Evolutionary conservation across 2,329 filamentous ascomycete species (phyloP), one percentile per base, ranked within the genome.

Genomic region (Fusarium sp.): DNA sequence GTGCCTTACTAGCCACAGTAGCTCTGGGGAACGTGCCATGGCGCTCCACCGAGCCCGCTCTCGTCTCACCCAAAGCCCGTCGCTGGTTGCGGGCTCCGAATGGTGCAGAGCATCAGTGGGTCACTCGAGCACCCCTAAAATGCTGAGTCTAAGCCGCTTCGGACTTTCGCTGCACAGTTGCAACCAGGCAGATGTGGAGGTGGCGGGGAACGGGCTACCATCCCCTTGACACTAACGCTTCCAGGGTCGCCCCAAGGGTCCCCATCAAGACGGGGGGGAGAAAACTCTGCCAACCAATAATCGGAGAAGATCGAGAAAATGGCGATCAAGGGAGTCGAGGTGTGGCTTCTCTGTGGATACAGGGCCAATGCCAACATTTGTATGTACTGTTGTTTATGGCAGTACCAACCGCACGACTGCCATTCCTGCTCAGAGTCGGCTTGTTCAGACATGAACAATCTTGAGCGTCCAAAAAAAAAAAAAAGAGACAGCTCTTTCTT

Each of bases 231-330:
- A 55, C 71, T 72, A 73, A 72, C 41, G 59, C 56, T 60, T 28
- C 59, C 63, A 73, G 71, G 72, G 71, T 75, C 72, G 68, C 64
- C 66, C 60, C 66, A 69, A 79, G 75, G 75, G 78, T 77, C 76
- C 69, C 68, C 69, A 65, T 70, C 68, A 66, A 71, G 69, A 71
- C 72, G 59, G 67, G 68, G 71, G 47, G 66, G 62, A 68, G 70
- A 69, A 72, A 68, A 72, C 53, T 58, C 51, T 57, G 47, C 54
- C 60, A 56, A 53, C 79, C 79, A 80, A 80, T 81, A 72, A 80
- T 81, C 78, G 78, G 75, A 34, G 47, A 61, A 74, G 78, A 80
- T 80, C 75, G 77, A 72, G 50, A 55, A 72, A 47, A 51, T 57
- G 54, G 46, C 60, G 59, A 71, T 66, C 62, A 63, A 63, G 51